These are phyloP conservation scores for Scopulariopsis brevicaulis DNA, from an alignment of 2,329 filamentous ascomycete genomes.

Conservation along the genomic window DNA sequence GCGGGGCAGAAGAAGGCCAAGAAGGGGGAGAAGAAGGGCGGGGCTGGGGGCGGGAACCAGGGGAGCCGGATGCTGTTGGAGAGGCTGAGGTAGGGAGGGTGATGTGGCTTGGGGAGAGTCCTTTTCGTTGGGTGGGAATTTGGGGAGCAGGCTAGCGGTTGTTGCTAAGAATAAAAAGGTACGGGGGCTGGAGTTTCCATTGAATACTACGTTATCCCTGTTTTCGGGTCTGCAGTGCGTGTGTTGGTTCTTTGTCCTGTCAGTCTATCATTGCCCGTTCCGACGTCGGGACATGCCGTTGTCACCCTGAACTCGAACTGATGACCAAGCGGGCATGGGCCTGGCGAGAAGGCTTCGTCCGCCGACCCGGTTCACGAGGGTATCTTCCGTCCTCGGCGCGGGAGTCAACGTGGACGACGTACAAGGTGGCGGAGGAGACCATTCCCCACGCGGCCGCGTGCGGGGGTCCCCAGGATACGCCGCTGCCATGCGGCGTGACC, in stretches of 20 bases:
- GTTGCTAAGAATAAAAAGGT: background rate
- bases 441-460: no score
- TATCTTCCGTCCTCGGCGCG: no score
- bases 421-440: no score
- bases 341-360: no score
- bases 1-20: constrained; percentile 35
- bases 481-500: no score
- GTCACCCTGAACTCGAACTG: background rate
- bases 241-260: no score
- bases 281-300: background rate
- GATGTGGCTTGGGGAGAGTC: background rate
- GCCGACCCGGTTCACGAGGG: no score
- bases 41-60: constrained; percentile 41
- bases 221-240: no score
- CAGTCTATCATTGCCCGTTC: background rate
- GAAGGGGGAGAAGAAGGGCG: constrained; percentile 27
- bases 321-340: background rate
- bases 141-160: background rate
- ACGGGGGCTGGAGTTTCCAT: background rate
- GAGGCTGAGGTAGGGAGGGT: constrained; percentile 28
- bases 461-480: no score
- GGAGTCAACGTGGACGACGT: no score
- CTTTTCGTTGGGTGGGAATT: background rate
- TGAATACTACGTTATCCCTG: background rate
- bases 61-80: constrained; percentile 50